Evolutionary conservation across 2,329 filamentous ascomycete species (phyloP), one percentile per base, ranked within the genome.

Genomic region (Aspergillus clavatus): DNA sequence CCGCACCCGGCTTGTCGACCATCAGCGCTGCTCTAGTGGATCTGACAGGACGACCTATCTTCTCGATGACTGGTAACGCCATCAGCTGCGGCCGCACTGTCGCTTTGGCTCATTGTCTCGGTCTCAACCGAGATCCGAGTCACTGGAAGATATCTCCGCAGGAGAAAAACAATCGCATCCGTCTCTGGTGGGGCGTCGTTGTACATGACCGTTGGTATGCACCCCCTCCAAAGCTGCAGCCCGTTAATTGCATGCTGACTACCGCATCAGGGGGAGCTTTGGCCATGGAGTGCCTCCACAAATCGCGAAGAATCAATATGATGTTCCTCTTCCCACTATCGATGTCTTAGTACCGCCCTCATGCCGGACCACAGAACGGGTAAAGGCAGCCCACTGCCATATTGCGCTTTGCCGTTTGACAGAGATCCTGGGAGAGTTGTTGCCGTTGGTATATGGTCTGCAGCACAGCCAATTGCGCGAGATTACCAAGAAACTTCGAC

Each of bases 21-120:
- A 72, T 84, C 19, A 72, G 76, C 18, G 75, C 79, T 2, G 74
- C 79, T 4, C 60, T 83, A 7, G 68, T 84, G 7, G 81, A 84
- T 52, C 64, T 83, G 2, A 76, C 75, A 1, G 81, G 81, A 1
- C 70, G 81, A 2, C 81, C 81, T 1, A 78, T 78, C 5, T 80
- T 78, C 5, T 78, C 78, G 1, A 75, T 82, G 56, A 76, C 80
- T 5, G 79, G 79, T 0, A 80, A 80, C 54, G 73, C 77, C 6
- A 72, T 77, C 23, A 75, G 75, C 11, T 75, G 74, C 46, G 76
- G 76, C 0, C 73, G 76, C 3, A 76, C 73, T 16, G 69, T 79
- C 8, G 75, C 75, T 4, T 65, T 81, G 18, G 74, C 77, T 7
- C 76, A 80, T 48, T 77, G 75, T 14, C 72, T 79, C 45, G 77